Evolutionary conservation across 805 yeast genomes (phyloP).

Genomic region (Cyberlindnera americana): DNA sequence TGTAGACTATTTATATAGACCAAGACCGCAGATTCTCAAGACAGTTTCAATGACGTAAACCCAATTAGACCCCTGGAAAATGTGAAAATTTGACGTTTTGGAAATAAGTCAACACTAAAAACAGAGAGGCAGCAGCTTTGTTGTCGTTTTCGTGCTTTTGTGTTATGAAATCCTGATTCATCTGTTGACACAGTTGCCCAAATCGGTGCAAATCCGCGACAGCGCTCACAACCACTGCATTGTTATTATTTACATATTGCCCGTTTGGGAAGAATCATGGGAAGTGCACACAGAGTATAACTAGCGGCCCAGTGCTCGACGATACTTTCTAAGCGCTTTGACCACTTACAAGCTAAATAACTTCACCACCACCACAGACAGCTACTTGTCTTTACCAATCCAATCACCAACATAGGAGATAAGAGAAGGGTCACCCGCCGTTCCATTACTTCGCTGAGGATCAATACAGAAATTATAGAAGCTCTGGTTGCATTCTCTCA

Average conservation of each 20-base stretch:
- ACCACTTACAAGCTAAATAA: no score
- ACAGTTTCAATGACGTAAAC: no score
- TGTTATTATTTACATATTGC: conserved; percentile 27
- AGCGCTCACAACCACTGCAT: conserved; percentile 19
- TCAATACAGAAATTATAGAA: conserved; percentile 1
- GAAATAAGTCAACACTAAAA: no score
- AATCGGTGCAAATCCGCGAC: conserved; percentile 6
- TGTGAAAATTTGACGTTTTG: no score
- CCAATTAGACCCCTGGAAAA: no score
- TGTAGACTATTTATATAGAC: no score
- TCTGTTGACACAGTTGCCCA: conserved; percentile 15
- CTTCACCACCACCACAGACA: no score
- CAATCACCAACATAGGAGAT: no score
- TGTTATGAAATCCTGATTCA: conserved; percentile 10
- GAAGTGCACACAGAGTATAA: conserved; percentile 19
- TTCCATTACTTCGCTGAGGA: neutral
- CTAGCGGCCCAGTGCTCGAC: conserved; percentile 13
- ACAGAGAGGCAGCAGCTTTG: no score
- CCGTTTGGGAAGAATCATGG: conserved; percentile 14
- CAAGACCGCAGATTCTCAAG: no score
- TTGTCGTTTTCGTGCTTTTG: neutral
- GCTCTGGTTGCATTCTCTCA: conserved; percentile 1
- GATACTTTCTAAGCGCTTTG: no score
- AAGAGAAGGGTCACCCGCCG: neutral
- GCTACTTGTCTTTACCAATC: no score